A percentile compares a stretch with the other conserved stretches of the same genome.
These are phyloP conservation scores for Calonectria crousiana DNA, from an alignment of 2,329 filamentous ascomycete species.

Conservation along the genomic window DNA sequence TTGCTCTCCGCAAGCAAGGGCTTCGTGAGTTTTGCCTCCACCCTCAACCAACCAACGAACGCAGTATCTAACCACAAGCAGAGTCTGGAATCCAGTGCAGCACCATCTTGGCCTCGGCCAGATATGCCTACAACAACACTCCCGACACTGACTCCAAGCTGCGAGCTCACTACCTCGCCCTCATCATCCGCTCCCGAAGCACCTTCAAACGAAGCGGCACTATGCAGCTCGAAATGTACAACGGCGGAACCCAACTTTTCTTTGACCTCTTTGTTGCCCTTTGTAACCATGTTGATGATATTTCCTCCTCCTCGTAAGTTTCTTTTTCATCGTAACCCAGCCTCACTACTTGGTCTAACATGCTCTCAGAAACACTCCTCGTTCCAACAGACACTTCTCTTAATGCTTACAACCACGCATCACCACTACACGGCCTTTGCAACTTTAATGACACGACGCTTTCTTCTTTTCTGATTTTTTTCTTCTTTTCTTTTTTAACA, in stretches of 20 bases:
- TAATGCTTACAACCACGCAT: slow-evolving; percentile 24
- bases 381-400: slow-evolving; percentile 60
- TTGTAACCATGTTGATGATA: slow-evolving; percentile 88
- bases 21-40: slow-evolving; percentile 68
- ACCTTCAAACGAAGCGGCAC: slow-evolving; percentile 95
- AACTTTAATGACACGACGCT: slow-evolving; percentile 42
- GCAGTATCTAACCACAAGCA: slow-evolving; percentile 40
- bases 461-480: slow-evolving; percentile 12
- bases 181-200: slow-evolving; percentile 88
- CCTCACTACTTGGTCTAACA: slow-evolving; percentile 5
- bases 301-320: slow-evolving; percentile 68
- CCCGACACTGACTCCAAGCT: slow-evolving; percentile 92
- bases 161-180: slow-evolving; percentile 88
- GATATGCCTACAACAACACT: slow-evolving; percentile 90
- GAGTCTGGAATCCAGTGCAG: slow-evolving; percentile 85
- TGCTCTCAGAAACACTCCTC: slow-evolving; percentile 53
- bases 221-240: slow-evolving; percentile 95
- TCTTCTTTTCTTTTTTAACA: slow-evolving; percentile 3
- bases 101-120: slow-evolving; percentile 88
- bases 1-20: slow-evolving; percentile 89
- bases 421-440: slow-evolving; percentile 17
- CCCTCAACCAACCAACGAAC: slow-evolving; percentile 24
- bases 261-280: slow-evolving; percentile 95
- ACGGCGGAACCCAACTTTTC: slow-evolving; percentile 84
- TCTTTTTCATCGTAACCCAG: neutral